A percentile compares a stretch with the other conserved stretches of the same genome.
phyloP scores from a whole-genome alignment of 1,284 basidiomycete genomes.

The Vanrija sp. region DNA sequence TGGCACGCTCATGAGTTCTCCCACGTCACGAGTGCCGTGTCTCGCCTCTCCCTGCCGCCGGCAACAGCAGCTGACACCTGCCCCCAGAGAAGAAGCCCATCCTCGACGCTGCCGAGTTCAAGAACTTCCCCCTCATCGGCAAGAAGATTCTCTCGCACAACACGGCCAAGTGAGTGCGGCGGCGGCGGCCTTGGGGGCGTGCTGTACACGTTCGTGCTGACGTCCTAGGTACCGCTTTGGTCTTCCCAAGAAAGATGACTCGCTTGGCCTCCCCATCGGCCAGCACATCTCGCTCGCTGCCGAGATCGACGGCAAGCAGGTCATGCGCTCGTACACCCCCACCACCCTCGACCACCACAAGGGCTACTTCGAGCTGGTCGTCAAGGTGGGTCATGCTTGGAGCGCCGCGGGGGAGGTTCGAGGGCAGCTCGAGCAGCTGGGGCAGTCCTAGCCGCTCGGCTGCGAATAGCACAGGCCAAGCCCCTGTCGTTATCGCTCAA shows the following conservation, averaged over 20 bases:
- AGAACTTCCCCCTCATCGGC: constrained; percentile 72
- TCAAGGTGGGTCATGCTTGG: constrained; percentile 66
- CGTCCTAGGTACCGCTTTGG: constrained; percentile 80
- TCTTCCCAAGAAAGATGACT: constrained; percentile 66
- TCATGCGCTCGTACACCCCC: constrained; percentile 91
- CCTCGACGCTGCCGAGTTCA: constrained; percentile 57
- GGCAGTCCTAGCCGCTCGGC: background rate
- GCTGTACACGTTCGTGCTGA: background rate
- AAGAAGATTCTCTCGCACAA: constrained; percentile 89
- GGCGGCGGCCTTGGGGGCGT: background rate
- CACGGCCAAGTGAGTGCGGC: constrained; percentile 75
- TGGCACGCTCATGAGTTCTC: too few species aligned
- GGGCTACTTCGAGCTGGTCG: constrained; percentile 91
- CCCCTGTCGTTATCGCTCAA: too few species aligned
- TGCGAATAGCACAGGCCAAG: background rate
- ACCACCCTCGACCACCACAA: constrained; percentile 86
- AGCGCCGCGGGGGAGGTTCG: background rate
- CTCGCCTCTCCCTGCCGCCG: too few species aligned
- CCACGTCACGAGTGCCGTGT: too few species aligned
- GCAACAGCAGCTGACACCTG: too few species aligned
- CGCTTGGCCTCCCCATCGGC: constrained; percentile 89
- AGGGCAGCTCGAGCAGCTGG: background rate
- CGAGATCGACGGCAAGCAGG: constrained; percentile 82
- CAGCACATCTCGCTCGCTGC: constrained; percentile 93
- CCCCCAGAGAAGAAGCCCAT: constrained; percentile 16